Base-by-base conservation (phyloP, 306 rosid genomes). In the Vigna mungo region DNA sequence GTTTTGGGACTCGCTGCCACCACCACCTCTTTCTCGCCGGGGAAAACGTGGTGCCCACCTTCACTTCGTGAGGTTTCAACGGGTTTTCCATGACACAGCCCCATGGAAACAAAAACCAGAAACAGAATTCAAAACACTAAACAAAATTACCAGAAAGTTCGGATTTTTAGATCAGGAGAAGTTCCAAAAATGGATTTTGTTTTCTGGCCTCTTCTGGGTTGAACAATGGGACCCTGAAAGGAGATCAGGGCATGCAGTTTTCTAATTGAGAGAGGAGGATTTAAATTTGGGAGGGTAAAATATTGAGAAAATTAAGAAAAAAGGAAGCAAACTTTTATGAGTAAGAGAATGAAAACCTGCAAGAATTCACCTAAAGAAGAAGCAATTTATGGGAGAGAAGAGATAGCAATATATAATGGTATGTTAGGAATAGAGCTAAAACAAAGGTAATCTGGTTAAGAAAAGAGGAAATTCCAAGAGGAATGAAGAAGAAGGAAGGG, bases 21-120 rank as follows among this genome's bases (percentile, higher is more conserved):
- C 20, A 4, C 47, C 49, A 63, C 72, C 8, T 86, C 83, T 46
- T 69, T 82, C 15, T 81, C 83, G 37, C 15, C 2, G 60, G 65
- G 65, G 65, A 58, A 58, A 58, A 27, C 65, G n/a, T 68, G 54
- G 43, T 58, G 76, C 41, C 79, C 85, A 68, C 72, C 62, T 76
- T 18, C 81, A 9, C 41, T 53, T 74, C 74, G 76, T 52, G 89
- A 74, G 80, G 81, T 68, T 86, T 74, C 86, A 68, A 80, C 66
- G 66, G 86, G 90, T 79, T 87, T 90, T 86, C 90, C 91, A 78
- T 90, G 90, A 78, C 94, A 90, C 78, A 90, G 89, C 78, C 94
- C 94, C 94, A 90, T 90, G 89, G 85, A 74, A 56, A 54, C 83
- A 16, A 65, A 83, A 68, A 76, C 75, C 80, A 77, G 51, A 30